Base-by-base conservation (phyloP, 176 grass and related monocot species). In the Paspalum vaginatum region DNA sequence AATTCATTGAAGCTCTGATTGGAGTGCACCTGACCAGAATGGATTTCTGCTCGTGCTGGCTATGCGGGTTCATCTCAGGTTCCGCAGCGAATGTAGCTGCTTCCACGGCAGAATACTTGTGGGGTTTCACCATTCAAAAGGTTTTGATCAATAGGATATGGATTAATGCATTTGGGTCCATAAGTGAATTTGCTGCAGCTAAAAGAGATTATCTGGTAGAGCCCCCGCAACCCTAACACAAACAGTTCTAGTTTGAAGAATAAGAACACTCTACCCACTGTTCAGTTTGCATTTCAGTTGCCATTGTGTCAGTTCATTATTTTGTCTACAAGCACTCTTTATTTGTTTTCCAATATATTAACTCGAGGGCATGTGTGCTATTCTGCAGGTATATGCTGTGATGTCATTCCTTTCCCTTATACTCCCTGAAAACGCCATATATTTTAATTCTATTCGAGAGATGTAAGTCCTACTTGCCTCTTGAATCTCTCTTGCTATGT, bases 321-420 rank as follows among this genome's bases (percentile, higher is more conserved):
- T 32, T 56, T 56, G 44, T 11, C 32, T 61, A 52, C 48, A 61
- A 16, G 21, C 17, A 4, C 38, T 53, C 21, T 14, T 74, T 74
- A 15, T 22, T 16, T 65, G 27, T 79, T 37, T 21, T 49, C 26
- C 50, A 60, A 0, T 1, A 14, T 64, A 39, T 65, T 60, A 72
- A 71, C 13, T 14, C 55, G 58, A 11, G 60, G 4, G 1, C 32
- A 5, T 2, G 13, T 32, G 4, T 53, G 7, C 25, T 59, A 5
- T 85, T 67, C 65, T 89, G 70, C 90, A 99, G 96, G 96, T 99
- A 55, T 99, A 93, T 89, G 77, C 96, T 56, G 81, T 99, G 82
- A 99, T 99, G 96, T 99, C 96, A 20, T 99, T 99, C 70, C 69
- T 93, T 57, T 93, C 90, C 20, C 96, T 98, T 67, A 83, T 93